These are phyloP conservation scores for Saprolegnia parasitica DNA, from an alignment of 352 stramenopile species.

Conservation along the genomic window DNA sequence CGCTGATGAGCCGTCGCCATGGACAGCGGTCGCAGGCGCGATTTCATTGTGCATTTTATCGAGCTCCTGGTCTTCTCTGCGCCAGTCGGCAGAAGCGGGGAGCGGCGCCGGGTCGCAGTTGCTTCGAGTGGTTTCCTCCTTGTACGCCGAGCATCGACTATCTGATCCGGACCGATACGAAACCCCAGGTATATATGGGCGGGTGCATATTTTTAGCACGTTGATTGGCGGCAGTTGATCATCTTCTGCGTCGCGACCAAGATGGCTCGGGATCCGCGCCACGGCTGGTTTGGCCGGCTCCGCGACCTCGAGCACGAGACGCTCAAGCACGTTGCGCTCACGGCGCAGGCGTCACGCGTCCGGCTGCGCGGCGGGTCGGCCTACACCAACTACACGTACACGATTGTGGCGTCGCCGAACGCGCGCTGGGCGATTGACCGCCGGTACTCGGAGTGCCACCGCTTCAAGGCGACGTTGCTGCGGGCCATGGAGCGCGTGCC, in stretches of 20 bases:
- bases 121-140: no score
- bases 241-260: not conserved
- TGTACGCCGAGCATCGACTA: no score
- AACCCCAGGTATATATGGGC: no score
- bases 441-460: conserved; percentile 28
- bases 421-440: conserved; percentile 21
- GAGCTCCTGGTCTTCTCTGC: no score
- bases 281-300: conserved; percentile 13
- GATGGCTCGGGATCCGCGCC: conserved; percentile 17
- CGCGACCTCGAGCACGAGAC: conserved; percentile 2
- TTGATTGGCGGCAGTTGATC: not conserved
- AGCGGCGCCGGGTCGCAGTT: no score
- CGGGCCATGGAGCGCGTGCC: not conserved
- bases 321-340: conserved; percentile 23
- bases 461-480: conserved; percentile 2
- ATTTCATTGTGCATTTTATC: no score
- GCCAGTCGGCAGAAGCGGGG: no score
- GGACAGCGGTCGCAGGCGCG: no score
- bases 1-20: no score
- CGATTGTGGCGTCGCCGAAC: conserved; percentile 10
- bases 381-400: conserved; percentile 28
- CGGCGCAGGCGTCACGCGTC: conserved; percentile 15
- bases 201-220: not conserved
- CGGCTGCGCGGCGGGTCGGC: not conserved
- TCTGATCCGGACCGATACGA: no score